A percentile compares a stretch with the other conserved stretches of the same genome.
phyloP scores from a whole-genome alignment of 2,329 filamentous ascomycete genomes.

The Gaeumannomyces tritici region DNA sequence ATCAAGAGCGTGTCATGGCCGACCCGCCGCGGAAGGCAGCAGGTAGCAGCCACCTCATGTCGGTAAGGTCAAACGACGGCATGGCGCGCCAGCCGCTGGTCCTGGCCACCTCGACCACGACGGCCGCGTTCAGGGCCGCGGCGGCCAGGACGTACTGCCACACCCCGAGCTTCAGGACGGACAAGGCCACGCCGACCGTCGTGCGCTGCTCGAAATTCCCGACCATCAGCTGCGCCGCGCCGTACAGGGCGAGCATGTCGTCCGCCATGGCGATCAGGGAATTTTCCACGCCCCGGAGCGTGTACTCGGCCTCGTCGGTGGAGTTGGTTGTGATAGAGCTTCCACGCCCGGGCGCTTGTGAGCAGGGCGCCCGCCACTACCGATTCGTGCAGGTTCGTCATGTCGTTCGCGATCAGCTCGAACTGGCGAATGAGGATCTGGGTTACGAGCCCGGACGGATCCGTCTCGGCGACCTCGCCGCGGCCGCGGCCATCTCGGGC shows the following conservation, averaged over 20 bases:
- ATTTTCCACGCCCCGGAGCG: conserved; percentile 10
- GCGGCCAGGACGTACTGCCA: no score
- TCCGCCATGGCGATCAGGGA: conserved; percentile 11
- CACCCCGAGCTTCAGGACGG: no score
- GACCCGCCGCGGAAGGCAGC: conserved; percentile 1
- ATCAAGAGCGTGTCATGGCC: no score
- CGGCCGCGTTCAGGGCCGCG: no score
- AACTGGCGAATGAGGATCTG: conserved; percentile 20
- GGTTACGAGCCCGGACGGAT: conserved; percentile 19
- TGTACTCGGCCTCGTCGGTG: background rate
- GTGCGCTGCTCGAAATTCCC: conserved; percentile 6
- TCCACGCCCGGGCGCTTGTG: conserved; percentile 15
- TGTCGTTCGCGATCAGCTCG: conserved; percentile 23
- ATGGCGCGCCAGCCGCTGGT: background rate
- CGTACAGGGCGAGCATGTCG: conserved; percentile 19
- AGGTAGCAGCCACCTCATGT: background rate
- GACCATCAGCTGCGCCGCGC: conserved; percentile 23
- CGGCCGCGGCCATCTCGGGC: no score
- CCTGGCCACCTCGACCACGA: conserved; percentile 1
- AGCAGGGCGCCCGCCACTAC: conserved; percentile 24
- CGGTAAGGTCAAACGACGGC: background rate
- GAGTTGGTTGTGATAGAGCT: conserved; percentile 2
- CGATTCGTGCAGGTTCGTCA: conserved; percentile 25
- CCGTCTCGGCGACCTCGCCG: conserved; percentile 7
- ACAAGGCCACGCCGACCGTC: no score